A percentile compares a stretch with the other conserved stretches of the same genome.
Evolutionary conservation across 2,329 filamentous ascomycete species (phyloP).

Genomic region (Stylonectria norvegica): DNA sequence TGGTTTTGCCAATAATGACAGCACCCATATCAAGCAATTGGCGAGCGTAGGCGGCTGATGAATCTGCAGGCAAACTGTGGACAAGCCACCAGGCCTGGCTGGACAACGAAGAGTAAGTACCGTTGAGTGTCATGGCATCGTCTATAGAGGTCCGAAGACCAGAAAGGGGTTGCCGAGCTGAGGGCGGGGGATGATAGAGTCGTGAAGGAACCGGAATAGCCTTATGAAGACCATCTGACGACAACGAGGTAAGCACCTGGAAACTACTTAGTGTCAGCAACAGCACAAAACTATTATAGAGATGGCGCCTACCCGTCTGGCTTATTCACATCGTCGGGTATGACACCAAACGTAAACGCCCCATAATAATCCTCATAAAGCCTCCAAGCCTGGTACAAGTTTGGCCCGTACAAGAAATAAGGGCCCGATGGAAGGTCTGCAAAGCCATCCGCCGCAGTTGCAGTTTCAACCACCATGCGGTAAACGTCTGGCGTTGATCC

Average conservation of each 20-base stretch:
- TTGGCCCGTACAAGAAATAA: slow-evolving; percentile 40
- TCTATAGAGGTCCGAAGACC: slow-evolving; percentile 36
- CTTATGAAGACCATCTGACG: slow-evolving; percentile 24
- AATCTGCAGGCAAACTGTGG: slow-evolving; percentile 40
- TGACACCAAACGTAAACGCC: slow-evolving; percentile 37
- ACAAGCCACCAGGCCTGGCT: slow-evolving; percentile 57
- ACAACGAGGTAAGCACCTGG: slow-evolving; percentile 27
- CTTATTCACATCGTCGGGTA: slow-evolving; percentile 32
- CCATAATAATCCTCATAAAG: slow-evolving; percentile 38
- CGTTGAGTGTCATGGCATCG: slow-evolving; percentile 37
- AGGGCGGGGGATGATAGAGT: slow-evolving; percentile 31
- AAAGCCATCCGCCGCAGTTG: slow-evolving; percentile 16
- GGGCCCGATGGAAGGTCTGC: slow-evolving; percentile 36
- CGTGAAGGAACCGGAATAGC: slow-evolving; percentile 38
- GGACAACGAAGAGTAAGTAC: slow-evolving; percentile 53
- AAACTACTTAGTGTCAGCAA: slow-evolving; percentile 27
- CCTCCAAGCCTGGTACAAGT: slow-evolving; percentile 40
- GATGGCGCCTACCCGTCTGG: slow-evolving; percentile 22
- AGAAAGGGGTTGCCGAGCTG: slow-evolving; percentile 32
- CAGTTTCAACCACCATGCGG: slow-evolving; percentile 17
- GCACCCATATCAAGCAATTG: slow-evolving; percentile 59
- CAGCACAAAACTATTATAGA: background rate
- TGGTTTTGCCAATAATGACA: slow-evolving; percentile 52
- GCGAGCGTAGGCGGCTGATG: slow-evolving; percentile 50
- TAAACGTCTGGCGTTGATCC: slow-evolving; percentile 14